A percentile compares a stretch with the other conserved stretches of the same genome.
Conservation (phyloP, 2,329 filamentous ascomycete genomes). For the Nemania sp. region DNA sequence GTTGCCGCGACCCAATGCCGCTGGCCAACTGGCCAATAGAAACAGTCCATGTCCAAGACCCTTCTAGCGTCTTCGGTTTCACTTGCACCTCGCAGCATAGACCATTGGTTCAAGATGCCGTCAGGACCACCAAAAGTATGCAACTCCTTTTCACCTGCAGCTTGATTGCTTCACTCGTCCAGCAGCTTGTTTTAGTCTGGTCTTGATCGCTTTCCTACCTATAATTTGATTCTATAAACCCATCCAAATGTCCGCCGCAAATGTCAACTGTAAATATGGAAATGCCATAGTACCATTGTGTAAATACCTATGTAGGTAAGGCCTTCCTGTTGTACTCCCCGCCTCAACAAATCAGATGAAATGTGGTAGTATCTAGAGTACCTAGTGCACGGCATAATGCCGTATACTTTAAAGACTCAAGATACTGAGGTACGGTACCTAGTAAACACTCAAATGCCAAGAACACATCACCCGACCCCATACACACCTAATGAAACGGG, state of each 20-base stretch:
- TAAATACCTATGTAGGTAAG: slow-evolving; percentile 24
- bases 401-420: neutral
- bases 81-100: slow-evolving; percentile 42
- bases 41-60: slow-evolving; percentile 47
- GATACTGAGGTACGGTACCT: neutral
- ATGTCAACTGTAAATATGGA: no score
- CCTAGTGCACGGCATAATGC: slow-evolving; percentile 2
- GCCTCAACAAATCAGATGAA: slow-evolving; percentile 2
- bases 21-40: slow-evolving; percentile 28
- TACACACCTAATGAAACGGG: slow-evolving; percentile 33
- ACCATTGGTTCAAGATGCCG: slow-evolving; percentile 48
- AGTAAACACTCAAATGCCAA: neutral
- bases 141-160: slow-evolving; percentile 57
- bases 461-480: slow-evolving; percentile 2
- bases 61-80: slow-evolving; percentile 57
- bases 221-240: slow-evolving; percentile 39
- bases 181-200: slow-evolving; percentile 14
- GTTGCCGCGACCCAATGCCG: slow-evolving; percentile 44
- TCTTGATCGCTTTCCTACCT: slow-evolving; percentile 31
- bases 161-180: slow-evolving; percentile 30
- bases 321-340: slow-evolving; percentile 11
- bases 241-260: slow-evolving; percentile 35
- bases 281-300: no score
- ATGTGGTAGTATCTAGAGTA: neutral
- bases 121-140: slow-evolving; percentile 43